Base-by-base conservation (phyloP, 345 rosid genomes). In the Citrus trifoliata region DNA sequence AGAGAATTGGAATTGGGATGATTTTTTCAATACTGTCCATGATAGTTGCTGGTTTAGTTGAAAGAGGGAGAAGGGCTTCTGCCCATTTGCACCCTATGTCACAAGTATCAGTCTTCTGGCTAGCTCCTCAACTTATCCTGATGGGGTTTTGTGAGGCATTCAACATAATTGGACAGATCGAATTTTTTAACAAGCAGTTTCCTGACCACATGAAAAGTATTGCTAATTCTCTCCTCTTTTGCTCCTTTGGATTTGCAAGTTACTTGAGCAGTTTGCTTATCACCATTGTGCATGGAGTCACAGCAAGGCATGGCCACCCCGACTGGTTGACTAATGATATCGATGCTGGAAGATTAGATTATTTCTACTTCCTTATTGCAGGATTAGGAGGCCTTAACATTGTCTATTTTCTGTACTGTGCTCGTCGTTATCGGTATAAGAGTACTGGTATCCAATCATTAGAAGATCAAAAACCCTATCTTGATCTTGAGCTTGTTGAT, bases 161-260 rank as follows among this genome's bases (percentile, higher is more conserved):
- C 81, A 85, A 84, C 71, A 67, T 83, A 2, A 81, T 91, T 8
- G 95, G 95, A 27, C 90, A 80, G 67, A 85, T 90, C 4, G 97
- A 93, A 79, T 91, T 91, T 25, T 87, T 85, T 85, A 91, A 90
- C 83, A 81, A 75, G 67, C 84, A 91, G 81, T 86, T 90, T 24
- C 97, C 97, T 0, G 87, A 85, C 61, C 84, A 84, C 68, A 88
- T 93, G 97, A 88, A 79, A 79, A 93, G 92, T 73, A 76, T 91
- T 18, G 92, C 83, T 18, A 90, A 90, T 74, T 79, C 93, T 21
- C 76, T 93, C 2, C 64, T 89, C 74, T 86, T 78, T 37, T 84
- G 85, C 37, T 83, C 92, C 7, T 46, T 87, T 10, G 88, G 81
- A 0, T 83, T 78, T 9, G 56, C 90, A 1, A 84, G 66, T 46